Percentiles rank a stretch among this genome's conserved stretches.
Evolutionary conservation across 2,329 filamentous ascomycete species (phyloP).

Genomic region (Neopestalotiopsis clavispora): DNA sequence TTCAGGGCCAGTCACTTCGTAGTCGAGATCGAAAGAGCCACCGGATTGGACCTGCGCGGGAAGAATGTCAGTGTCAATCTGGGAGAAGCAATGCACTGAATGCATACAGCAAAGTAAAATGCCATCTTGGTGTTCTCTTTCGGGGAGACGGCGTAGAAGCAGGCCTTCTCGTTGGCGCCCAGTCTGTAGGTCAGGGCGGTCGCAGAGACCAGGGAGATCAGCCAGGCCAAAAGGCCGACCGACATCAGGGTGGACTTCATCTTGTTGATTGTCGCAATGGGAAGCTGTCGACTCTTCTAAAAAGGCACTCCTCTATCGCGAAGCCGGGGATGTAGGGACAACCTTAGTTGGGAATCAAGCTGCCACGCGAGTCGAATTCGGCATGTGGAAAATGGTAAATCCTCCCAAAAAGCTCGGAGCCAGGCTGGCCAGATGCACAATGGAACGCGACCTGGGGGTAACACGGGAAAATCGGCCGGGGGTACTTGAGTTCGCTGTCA

Average conservation of each 20-base stretch:
- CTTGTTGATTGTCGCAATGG: constrained; percentile 33
- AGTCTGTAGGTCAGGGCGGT: constrained; percentile 96
- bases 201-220: constrained; percentile 74
- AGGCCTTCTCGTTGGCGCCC: constrained; percentile 88
- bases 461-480: constrained; percentile 3
- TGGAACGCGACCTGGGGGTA: neutral
- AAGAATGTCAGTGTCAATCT: neutral
- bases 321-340: neutral
- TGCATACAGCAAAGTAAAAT: constrained; percentile 94
- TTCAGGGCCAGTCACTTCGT: constrained; percentile 81
- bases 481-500: neutral
- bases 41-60: constrained; percentile 86
- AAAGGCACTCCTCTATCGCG: constrained; percentile 29
- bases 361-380: constrained; percentile 20
- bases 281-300: constrained; percentile 23
- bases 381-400: constrained; percentile 21
- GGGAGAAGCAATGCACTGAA: neutral
- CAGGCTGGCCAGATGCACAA: constrained; percentile 11
- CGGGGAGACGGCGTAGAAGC: constrained; percentile 86
- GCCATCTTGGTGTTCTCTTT: constrained; percentile 86
- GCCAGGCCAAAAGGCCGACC: constrained; percentile 72
- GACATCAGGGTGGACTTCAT: constrained; percentile 72
- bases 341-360: constrained; percentile 5
- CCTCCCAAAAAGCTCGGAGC: neutral
- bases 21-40: constrained; percentile 97